Base-by-base conservation (phyloP, 2,329 filamentous ascomycete genomes). In the Parastagonospora avenae region DNA sequence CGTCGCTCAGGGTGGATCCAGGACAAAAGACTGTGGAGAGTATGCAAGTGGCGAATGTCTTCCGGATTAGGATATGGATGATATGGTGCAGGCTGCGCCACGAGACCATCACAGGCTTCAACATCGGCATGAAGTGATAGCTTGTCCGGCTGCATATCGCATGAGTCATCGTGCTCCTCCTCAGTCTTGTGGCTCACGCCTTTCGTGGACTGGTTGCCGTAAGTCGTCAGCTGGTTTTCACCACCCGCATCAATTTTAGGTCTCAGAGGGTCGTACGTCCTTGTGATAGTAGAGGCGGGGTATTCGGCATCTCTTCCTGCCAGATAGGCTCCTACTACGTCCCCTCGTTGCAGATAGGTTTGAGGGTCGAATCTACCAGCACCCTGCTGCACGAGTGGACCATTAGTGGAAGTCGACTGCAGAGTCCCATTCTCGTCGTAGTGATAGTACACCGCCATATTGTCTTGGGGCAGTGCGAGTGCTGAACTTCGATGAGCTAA, bases 11-110 rank as follows among this genome's bases (percentile, higher is more conserved):
- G 60, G n/a, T 56, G 45, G 6, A 65, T 47, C 39, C 54, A 46
- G 4, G 56, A 55, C 9, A 65, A 42, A 24, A 65, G 27, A 15
- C 30, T 50, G 16, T 51, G 48, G 3, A 65, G 38, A 15, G 56
- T 51, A 38, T 63, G 54, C 2, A 52, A 24, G 42, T 57, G 58
- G 48, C 62, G 62, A 41, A 64, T 60, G 2, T 43, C n/a, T 14
- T 64, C 62, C 29, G 55, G 56, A 45, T 63, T 44, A 12, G 60
- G 52, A 40, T 60, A 63, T 4, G 30, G 12, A 10, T 9, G 31
- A 12, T 10, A n/a, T 29, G 35, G 33, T 35, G n/a, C 32, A n/a
- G 40, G 45, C 4, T 33, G 16, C 8, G 39, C 16, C 8, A 47
- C 19, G 31, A 32, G 39, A 0, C 44, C 44, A 24, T 28, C 32